Evolutionary conservation across 139 green algal species (phyloP).

Genomic region (Picochlorum costavermella): DNA sequence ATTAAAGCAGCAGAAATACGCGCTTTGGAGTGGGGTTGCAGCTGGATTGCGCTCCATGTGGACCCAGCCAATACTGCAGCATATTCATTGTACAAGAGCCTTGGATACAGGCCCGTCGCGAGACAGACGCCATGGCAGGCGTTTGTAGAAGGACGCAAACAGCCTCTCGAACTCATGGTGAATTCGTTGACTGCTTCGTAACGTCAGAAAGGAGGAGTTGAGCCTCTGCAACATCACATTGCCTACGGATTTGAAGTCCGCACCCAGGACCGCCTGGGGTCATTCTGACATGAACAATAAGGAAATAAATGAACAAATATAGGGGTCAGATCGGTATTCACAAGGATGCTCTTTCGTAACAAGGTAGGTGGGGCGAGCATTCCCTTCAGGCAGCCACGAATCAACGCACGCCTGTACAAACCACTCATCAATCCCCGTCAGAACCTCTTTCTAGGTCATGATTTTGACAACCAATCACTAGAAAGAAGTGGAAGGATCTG

Average conservation of each 20-base stretch:
- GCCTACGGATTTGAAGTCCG: constrained; percentile 80
- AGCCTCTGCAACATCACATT: constrained; percentile 63
- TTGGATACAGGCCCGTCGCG: constrained; percentile 14
- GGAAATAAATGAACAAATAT: background rate
- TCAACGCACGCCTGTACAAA: constrained; percentile 13
- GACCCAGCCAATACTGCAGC: constrained; percentile 24
- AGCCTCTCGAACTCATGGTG: constrained; percentile 18
- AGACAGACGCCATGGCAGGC: constrained; percentile 22
- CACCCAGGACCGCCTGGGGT: constrained; percentile 45
- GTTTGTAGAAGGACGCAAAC: constrained; percentile 11
- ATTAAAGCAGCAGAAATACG: constrained; percentile 31
- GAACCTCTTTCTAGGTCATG: constrained; percentile 5
- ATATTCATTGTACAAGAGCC: constrained; percentile 18
- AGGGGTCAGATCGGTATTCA: constrained; percentile 28
- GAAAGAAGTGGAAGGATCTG: constrained; percentile 27
- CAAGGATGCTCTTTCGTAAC: constrained; percentile 24
- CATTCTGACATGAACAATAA: constrained; percentile 10
- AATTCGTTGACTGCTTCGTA: background rate
- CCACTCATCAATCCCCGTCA: constrained; percentile 29
- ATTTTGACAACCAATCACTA: constrained; percentile 1
- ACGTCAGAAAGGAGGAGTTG: constrained; percentile 69
- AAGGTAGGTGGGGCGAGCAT: constrained; percentile 19
- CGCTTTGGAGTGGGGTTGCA: constrained; percentile 38
- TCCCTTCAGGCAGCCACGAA: constrained; percentile 4
- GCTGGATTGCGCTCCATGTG: constrained; percentile 23